These are phyloP conservation scores for Phialophora macrospora DNA, from an alignment of 2,329 filamentous ascomycete genomes.

Conservation along the genomic window DNA sequence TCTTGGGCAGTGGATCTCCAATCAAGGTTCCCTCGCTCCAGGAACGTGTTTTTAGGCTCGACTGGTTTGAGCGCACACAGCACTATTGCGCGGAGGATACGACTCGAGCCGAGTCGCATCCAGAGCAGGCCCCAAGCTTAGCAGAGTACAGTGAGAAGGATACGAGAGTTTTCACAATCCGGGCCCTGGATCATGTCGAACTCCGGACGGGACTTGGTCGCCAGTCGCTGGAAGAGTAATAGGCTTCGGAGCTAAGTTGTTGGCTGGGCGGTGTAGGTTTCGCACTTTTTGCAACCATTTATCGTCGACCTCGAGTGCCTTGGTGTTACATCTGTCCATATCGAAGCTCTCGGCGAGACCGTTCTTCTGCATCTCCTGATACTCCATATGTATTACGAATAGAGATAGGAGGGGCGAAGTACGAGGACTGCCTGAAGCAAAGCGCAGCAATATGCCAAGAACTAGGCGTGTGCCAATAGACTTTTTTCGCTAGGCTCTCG, in stretches of 20 bases:
- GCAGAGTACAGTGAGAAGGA: background rate
- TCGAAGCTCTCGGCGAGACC: too few relatives aligned
- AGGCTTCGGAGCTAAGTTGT: too few relatives aligned
- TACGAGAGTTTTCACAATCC: slow-evolving; percentile 1
- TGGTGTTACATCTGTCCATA: too few relatives aligned
- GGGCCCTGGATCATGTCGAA: background rate
- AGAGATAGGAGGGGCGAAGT: too few relatives aligned
- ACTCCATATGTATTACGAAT: too few relatives aligned
- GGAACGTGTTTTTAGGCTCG: background rate
- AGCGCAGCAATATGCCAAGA: too few relatives aligned
- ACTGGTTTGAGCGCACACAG: background rate
- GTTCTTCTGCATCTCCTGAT: too few relatives aligned
- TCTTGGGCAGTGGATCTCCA: background rate
- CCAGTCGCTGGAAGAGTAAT: background rate
- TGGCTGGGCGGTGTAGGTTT: too few relatives aligned
- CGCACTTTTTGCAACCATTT: too few relatives aligned
- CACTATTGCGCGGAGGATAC: background rate
- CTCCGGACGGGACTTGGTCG: background rate
- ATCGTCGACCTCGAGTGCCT: too few relatives aligned
- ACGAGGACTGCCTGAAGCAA: too few relatives aligned
- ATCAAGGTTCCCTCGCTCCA: background rate
- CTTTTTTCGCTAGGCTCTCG: background rate
- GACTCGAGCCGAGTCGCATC: background rate
- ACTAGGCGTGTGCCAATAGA: too few relatives aligned
- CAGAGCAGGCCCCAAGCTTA: background rate